These are phyloP conservation scores for Colletotrichum neosansevieriae DNA, from an alignment of 2,329 filamentous ascomycete species.

Conservation along the genomic window DNA sequence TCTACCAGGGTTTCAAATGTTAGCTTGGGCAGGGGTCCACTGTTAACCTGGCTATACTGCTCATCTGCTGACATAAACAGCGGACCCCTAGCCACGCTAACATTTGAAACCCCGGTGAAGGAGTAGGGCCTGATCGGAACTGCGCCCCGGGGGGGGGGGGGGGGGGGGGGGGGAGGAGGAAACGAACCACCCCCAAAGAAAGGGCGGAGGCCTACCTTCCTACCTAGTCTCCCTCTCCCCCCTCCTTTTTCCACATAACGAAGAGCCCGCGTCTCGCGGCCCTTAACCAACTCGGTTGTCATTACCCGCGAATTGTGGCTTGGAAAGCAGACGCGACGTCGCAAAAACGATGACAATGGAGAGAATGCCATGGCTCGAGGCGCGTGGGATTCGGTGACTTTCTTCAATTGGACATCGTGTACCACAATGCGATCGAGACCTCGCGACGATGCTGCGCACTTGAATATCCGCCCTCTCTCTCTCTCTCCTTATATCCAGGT, in stretches of 20 bases:
- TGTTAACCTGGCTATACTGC: no score
- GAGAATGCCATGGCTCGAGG: slow-evolving; percentile 3
- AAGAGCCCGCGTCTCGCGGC: slow-evolving; percentile 17
- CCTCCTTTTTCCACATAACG: not conserved
- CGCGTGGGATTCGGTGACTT: not conserved
- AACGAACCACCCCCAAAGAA: slow-evolving; percentile 16
- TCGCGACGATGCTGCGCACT: slow-evolving; percentile 15
- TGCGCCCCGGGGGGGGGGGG: no score
- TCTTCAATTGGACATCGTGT: not conserved
- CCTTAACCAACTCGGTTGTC: not conserved
- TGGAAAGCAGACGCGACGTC: not conserved
- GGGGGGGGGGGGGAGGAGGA: no score
- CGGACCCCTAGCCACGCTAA: no score
- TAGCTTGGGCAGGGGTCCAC: no score
- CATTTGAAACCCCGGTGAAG: no score
- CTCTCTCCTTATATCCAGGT: slow-evolving; percentile 18
- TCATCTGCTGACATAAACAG: no score
- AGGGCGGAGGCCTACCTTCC: not conserved
- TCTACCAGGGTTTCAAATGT: no score
- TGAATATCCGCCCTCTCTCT: not conserved
- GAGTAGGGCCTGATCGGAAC: not conserved
- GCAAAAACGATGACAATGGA: not conserved
- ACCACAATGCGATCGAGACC: slow-evolving; percentile 9
- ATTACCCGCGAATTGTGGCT: not conserved
- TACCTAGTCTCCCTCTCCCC: not conserved